phyloP scores from a whole-genome alignment of 2,329 filamentous ascomycete genomes.

The Cucurbitaria berberidis region DNA sequence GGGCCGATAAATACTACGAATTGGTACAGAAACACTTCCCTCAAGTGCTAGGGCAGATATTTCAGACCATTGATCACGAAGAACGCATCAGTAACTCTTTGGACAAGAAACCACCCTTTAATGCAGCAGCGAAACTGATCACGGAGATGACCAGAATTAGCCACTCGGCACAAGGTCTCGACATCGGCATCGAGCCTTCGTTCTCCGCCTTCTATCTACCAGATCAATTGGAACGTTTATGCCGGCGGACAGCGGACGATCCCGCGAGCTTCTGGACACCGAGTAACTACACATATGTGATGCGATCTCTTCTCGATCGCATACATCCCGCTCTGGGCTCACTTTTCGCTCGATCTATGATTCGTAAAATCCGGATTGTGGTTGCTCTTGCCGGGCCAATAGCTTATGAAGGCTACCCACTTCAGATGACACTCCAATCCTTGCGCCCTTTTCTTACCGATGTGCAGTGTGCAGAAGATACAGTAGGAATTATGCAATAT shows the following conservation, averaged over 20 bases:
- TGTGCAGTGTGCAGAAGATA: conserved; percentile 87
- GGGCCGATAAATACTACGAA: conserved; percentile 67
- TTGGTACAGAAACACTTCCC: conserved; percentile 74
- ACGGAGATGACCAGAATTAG: conserved; percentile 72
- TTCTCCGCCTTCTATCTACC: conserved; percentile 81
- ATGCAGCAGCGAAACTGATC: conserved; percentile 68
- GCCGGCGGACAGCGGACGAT: conserved; percentile 68
- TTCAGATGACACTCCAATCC: conserved; percentile 88
- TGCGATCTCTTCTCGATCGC: conserved; percentile 78
- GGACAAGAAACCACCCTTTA: conserved; percentile 68
- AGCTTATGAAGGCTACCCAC: conserved; percentile 77
- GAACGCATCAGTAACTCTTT: conserved; percentile 37
- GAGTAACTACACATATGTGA: conserved; percentile 73
- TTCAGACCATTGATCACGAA: conserved; percentile 66
- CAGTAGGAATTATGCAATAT: conserved; percentile 84
- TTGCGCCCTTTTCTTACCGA: conserved; percentile 80
- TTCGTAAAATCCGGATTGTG: conserved; percentile 84
- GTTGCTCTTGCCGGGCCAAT: conserved; percentile 76
- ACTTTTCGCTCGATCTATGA: conserved; percentile 81
- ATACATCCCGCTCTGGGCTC: conserved; percentile 85
- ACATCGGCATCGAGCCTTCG: conserved; percentile 82
- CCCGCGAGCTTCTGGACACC: conserved; percentile 74
- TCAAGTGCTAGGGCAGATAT: conserved; percentile 76
- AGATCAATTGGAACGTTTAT: conserved; percentile 79
- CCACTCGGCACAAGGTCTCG: conserved; percentile 68